Evolutionary conservation across 106 monocot genomes (phyloP).

Genomic region (Allium fistulosum): DNA sequence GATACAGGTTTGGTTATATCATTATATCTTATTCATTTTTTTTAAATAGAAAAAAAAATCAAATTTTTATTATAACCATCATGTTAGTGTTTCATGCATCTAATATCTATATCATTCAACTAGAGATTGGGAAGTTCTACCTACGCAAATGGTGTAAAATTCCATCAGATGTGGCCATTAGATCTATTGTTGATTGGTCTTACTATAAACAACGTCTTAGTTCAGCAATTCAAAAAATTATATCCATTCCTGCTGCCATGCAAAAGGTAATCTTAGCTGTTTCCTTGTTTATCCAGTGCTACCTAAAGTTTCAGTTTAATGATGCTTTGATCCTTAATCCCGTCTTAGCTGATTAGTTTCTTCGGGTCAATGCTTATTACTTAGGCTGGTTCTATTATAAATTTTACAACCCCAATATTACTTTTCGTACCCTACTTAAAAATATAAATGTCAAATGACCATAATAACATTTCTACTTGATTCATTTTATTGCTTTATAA

Average conservation of each 20-base stretch:
- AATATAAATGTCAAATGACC: too few species aligned
- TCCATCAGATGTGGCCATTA: conserved; percentile 61
- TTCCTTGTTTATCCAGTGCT: neutral
- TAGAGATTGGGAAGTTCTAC: conserved; percentile 76
- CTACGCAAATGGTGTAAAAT: conserved; percentile 92
- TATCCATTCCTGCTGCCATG: conserved; percentile 99
- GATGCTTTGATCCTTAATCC: neutral
- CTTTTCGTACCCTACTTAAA: too few species aligned
- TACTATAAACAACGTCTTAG: conserved; percentile 90
- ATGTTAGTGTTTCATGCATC: neutral
- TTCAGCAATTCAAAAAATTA: conserved; percentile 96
- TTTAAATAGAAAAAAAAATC: neutral
- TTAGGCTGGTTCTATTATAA: too few species aligned
- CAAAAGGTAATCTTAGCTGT: conserved; percentile 55
- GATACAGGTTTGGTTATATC: conserved; percentile 49
- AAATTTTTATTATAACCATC: neutral
- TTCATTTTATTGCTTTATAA: too few species aligned
- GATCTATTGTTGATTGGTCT: conserved; percentile 96
- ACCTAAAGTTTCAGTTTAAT: neutral
- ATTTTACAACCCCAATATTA: too few species aligned
- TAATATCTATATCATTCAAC: neutral
- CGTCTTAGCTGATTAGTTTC: too few species aligned
- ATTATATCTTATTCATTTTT: neutral
- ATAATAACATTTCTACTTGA: too few species aligned
- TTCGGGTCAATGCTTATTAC: too few species aligned